A percentile compares a stretch with the other conserved stretches of the same genome.
These are phyloP conservation scores for Penicillium brevicompactum DNA, from an alignment of 2,329 filamentous ascomycete genomes.

Conservation along the genomic window DNA sequence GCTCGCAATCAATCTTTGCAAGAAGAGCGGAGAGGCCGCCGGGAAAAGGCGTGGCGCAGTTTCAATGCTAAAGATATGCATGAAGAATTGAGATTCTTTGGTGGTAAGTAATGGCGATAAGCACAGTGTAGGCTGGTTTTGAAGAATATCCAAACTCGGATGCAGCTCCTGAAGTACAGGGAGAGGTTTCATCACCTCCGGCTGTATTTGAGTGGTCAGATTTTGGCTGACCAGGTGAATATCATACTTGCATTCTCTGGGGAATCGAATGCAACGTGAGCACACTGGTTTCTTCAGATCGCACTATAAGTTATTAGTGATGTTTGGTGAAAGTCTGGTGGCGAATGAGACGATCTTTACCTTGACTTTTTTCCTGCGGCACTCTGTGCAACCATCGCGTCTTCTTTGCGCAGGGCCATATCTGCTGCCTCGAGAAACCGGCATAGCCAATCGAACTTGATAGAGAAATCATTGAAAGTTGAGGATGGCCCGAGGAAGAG, in stretches of 20 bases:
- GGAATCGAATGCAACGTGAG: slow-evolving; percentile 28
- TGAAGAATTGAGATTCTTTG: slow-evolving; percentile 26
- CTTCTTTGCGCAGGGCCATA: slow-evolving; percentile 12
- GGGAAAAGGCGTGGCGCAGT: slow-evolving; percentile 32
- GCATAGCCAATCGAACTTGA: not conserved
- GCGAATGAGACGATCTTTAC: slow-evolving; percentile 7
- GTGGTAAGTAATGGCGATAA: slow-evolving; percentile 22
- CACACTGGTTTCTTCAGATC: slow-evolving; percentile 29
- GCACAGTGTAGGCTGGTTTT: slow-evolving; percentile 17
- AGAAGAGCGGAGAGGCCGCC: slow-evolving; percentile 25
- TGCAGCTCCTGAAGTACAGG: not conserved
- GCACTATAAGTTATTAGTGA: slow-evolving; percentile 19
- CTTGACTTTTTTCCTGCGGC: slow-evolving; percentile 33
- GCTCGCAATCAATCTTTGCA: slow-evolving; percentile 26
- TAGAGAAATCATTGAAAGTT: not conserved
- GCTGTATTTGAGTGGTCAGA: slow-evolving; percentile 1
- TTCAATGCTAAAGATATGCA: slow-evolving; percentile 29
- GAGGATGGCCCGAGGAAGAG: not conserved
- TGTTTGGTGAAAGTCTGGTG: not conserved
- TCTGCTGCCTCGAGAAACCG: not conserved
- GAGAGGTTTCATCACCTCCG: not conserved
- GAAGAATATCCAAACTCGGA: not conserved
- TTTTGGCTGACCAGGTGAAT: slow-evolving; percentile 22
- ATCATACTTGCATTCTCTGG: slow-evolving; percentile 27
- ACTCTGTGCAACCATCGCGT: slow-evolving; percentile 36